Evolutionary conservation across 2,329 filamentous ascomycete species (phyloP).

Genomic region (Pleoardoris graminearum): DNA sequence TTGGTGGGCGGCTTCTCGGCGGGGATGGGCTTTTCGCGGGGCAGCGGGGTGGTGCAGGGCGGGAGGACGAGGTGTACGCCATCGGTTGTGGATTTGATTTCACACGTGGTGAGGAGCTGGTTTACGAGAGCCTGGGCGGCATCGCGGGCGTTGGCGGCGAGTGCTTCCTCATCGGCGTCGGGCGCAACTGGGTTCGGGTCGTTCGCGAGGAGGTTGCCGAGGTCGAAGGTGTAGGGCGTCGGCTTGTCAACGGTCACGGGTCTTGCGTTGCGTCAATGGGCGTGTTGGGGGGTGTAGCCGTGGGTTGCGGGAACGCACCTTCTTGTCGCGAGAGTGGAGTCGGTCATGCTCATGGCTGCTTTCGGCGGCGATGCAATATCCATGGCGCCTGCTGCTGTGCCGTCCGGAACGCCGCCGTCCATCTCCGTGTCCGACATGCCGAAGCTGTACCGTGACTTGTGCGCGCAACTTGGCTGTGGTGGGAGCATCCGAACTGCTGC

Average conservation of each 20-base stretch:
- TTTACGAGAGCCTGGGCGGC: constrained; percentile 91
- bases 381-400: constrained; percentile 41
- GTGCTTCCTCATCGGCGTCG: constrained; percentile 64
- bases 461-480: not conserved
- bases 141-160: constrained; percentile 78
- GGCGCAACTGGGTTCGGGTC: constrained; percentile 81
- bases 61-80: constrained; percentile 83
- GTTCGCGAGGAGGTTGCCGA: constrained; percentile 80
- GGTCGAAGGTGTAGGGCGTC: constrained; percentile 89
- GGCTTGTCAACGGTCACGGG: constrained; percentile 64
- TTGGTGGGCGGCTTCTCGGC: constrained; percentile 81
- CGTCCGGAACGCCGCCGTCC: constrained; percentile 33
- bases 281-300: not conserved
- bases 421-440: constrained; percentile 37
- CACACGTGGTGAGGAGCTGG: constrained; percentile 87
- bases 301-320: constrained; percentile 25
- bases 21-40: constrained; percentile 90
- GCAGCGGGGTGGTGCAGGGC: constrained; percentile 67
- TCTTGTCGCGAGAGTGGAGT: constrained; percentile 37
- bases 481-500: constrained; percentile 6
- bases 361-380: constrained; percentile 31
- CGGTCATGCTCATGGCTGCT: constrained; percentile 36
- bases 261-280: constrained; percentile 18
- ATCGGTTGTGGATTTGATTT: constrained; percentile 68
- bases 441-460: too few relatives aligned